These are phyloP conservation scores for Ramularia collo-cygni DNA, from an alignment of 2,329 filamentous ascomycete genomes.

Conservation along the genomic window DNA sequence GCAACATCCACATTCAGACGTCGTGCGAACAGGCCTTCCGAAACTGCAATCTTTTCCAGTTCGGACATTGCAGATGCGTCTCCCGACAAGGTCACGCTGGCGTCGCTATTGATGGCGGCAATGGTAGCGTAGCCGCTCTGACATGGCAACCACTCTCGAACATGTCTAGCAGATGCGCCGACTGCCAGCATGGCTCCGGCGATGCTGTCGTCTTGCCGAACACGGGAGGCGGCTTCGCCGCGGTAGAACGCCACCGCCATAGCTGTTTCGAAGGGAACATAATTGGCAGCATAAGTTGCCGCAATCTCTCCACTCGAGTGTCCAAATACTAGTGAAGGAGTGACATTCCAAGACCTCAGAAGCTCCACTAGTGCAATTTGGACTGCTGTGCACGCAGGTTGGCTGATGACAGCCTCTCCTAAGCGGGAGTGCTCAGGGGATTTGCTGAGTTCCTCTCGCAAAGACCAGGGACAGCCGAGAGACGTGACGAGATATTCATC, in stretches of 20 bases:
- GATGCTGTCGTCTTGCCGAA: neutral
- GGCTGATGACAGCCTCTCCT: constrained; percentile 34
- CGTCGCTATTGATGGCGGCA: constrained; percentile 33
- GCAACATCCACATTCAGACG: constrained; percentile 36
- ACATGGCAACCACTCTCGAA: constrained; percentile 3
- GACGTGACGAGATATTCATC: neutral
- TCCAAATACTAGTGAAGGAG: constrained; percentile 21
- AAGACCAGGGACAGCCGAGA: neutral
- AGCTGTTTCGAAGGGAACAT: constrained; percentile 16
- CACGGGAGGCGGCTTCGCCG: constrained; percentile 7
- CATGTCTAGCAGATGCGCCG: constrained; percentile 23
- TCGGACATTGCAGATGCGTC: constrained; percentile 32
- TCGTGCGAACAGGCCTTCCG: constrained; percentile 29
- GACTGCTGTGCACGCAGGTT: constrained; percentile 49
- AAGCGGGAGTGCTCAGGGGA: constrained; percentile 4
- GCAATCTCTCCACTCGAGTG: constrained; percentile 31
- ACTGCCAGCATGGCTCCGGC: constrained; percentile 31
- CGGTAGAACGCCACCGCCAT: constrained; percentile 18
- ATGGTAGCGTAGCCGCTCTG: constrained; percentile 4
- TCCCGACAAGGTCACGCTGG: constrained; percentile 41
- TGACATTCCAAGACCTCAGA: constrained; percentile 23
- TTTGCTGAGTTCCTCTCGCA: constrained; percentile 4
- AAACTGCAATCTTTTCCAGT: constrained; percentile 12
- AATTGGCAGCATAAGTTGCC: constrained; percentile 25
- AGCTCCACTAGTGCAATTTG: constrained; percentile 45